phyloP scores from a whole-genome alignment of 257 asterid species.

The Solanum neorickii region DNA sequence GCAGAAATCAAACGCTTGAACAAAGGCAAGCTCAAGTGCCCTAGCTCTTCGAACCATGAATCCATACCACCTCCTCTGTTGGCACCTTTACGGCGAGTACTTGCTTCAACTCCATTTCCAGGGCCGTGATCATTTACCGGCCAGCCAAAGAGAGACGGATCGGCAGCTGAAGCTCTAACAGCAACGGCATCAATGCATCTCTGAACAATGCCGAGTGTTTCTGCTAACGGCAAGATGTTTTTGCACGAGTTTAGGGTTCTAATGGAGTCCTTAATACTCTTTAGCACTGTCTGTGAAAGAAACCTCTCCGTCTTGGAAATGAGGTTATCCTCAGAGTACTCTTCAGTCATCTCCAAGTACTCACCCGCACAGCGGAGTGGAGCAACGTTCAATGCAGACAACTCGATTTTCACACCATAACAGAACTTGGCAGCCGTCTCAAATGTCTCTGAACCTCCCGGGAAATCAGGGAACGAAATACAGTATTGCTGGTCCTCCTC shows the following conservation, averaged over 20 bases:
- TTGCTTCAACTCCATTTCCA: constrained; percentile 3
- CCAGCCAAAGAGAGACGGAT: constrained; percentile 91
- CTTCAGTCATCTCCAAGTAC: constrained; percentile 77
- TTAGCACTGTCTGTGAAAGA: constrained; percentile 41
- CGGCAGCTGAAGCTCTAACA: constrained; percentile 48
- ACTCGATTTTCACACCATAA: constrained; percentile 73
- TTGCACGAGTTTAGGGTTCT: constrained; percentile 51
- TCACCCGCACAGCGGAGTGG: constrained; percentile 87
- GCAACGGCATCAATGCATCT: constrained; percentile 70
- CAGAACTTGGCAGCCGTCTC: constrained; percentile 91
- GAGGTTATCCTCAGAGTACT: constrained; percentile 73
- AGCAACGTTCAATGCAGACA: constrained; percentile 63
- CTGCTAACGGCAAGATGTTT: constrained; percentile 49
- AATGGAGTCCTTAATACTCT: constrained; percentile 38
- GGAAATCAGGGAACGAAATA: constrained; percentile 71
- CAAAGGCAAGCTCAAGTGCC: constrained; percentile 35
- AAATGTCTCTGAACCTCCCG: constrained; percentile 87
- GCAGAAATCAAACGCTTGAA: constrained; percentile 56
- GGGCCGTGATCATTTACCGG: constrained; percentile 59
- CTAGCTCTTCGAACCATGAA: constrained; percentile 75
- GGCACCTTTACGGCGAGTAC: constrained; percentile 20
- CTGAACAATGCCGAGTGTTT: constrained; percentile 49
- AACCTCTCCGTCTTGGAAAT: constrained; percentile 62
- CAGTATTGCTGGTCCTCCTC: constrained; percentile 39
- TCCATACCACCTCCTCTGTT: constrained; percentile 19